Evolutionary conservation across 73 alveolate species (phyloP).

Genomic region (Symbiodinium pilosum): DNA sequence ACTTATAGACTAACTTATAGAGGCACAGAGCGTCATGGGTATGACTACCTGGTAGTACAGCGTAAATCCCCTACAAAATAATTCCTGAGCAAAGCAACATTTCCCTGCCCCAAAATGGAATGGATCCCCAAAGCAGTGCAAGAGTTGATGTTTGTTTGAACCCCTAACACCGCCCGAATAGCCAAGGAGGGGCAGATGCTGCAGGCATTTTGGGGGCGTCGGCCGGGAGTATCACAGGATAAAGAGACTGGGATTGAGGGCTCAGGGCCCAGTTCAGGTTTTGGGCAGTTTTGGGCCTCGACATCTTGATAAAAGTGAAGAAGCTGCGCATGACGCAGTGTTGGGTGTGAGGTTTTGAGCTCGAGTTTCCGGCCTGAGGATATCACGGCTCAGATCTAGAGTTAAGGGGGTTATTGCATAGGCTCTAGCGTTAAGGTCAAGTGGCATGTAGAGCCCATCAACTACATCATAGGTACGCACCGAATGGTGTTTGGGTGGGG

Average conservation of each 20-base stretch:
- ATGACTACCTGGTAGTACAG: too few species aligned
- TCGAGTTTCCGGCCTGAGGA: not conserved
- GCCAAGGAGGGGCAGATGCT: constrained; percentile 12
- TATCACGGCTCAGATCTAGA: not conserved
- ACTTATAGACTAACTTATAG: too few species aligned
- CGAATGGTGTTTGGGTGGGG: too few species aligned
- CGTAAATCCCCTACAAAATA: too few species aligned
- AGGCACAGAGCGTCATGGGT: too few species aligned
- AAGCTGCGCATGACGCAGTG: not conserved
- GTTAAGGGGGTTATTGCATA: too few species aligned
- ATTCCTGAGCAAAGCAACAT: too few species aligned
- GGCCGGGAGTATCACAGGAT: not conserved
- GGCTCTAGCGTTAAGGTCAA: too few species aligned
- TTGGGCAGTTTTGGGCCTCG: not conserved
- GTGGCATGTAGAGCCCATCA: too few species aligned
- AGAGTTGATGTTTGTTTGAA: not conserved
- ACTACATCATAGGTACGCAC: too few species aligned
- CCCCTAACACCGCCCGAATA: not conserved
- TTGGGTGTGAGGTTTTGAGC: too few species aligned
- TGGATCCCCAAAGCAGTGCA: not conserved
- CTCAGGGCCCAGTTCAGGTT: not conserved
- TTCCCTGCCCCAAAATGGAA: too few species aligned
- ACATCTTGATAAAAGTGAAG: not conserved
- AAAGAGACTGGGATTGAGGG: not conserved
- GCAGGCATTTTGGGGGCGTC: not conserved